Evolutionary conservation across 1,284 basidiomycete species (phyloP), one percentile per base, ranked within the genome.

Genomic region (Rhodotorula sp.): DNA sequence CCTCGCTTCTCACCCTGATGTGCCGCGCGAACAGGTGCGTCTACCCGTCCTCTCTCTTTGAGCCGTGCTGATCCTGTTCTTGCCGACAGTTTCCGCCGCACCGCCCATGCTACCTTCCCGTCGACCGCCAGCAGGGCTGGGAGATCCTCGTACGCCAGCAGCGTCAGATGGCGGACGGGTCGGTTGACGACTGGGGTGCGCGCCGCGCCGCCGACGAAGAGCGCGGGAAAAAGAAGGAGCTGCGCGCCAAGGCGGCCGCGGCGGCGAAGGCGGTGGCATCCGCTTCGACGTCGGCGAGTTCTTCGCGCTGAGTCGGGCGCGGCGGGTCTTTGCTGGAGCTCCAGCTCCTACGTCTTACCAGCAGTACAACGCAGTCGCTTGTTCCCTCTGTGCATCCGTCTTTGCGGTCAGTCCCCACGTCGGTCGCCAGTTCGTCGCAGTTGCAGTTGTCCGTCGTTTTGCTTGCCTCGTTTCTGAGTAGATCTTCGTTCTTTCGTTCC

Each of bases 171-270:
- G 46, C 54, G 5, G 68, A 70, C 37, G 69, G 69, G 2, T 34
- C 32, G 9, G 13, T 63, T n/a, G 66, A 70, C 50, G 72, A 73
- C 51, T 73, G 68, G 71, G 64, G 54, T 13, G 67, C 67, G 15
- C 48, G 66, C 2, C 58, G 66, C 10, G 46, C 51, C 0, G 54
- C 53, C 34, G 83, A 82, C 36, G 83, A 84, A 66, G 78, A 86
- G 6, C 86, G 86, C 1, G 83, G 82, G 60, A 83, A 71, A 34
- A 81, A 87, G 0, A 79, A 78, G 58, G 82, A 81, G 5, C 79
- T 85, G 19, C 85, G 83, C 5, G 63, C 69, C 4, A 34, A 29
- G 29, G 53, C 53, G 53, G 12, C 10, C 29, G 63, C 68, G 36
- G 36, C 36, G 27, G 57, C 39, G 13, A 7, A 51, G 48, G 19